These are phyloP conservation scores for Syzygium malaccense DNA, from an alignment of 441 rosid species.

Conservation along the genomic window DNA sequence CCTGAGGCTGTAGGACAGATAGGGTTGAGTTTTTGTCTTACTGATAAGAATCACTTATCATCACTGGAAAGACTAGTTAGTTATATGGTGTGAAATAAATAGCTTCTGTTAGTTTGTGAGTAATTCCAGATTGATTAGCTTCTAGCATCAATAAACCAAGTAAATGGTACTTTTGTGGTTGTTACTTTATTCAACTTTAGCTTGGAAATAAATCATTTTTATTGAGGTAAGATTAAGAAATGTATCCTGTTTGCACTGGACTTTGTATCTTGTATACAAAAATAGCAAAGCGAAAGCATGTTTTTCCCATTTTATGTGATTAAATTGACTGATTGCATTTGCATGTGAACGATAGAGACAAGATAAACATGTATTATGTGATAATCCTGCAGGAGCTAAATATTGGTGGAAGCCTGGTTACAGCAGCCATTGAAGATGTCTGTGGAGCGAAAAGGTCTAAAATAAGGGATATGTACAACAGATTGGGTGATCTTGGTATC, in stretches of 20 bases:
- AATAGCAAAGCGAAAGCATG: neutral
- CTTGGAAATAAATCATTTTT: neutral
- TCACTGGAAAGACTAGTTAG: neutral
- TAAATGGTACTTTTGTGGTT: neutral
- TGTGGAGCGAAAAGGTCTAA: constrained; percentile 68
- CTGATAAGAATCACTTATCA: neutral
- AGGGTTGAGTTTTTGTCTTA: neutral
- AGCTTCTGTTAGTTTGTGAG: neutral
- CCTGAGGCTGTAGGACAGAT: neutral
- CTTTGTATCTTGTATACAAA: neutral
- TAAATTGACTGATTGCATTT: neutral
- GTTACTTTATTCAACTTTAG: neutral
- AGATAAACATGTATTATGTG: neutral
- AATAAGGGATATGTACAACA: constrained; percentile 71
- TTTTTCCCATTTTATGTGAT: neutral
- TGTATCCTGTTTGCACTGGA: neutral
- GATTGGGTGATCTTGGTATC: constrained; percentile 82
- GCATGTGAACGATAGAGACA: neutral
- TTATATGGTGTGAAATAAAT: neutral
- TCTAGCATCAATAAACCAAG: neutral
- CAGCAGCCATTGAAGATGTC: constrained; percentile 78
- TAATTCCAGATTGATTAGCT: neutral
- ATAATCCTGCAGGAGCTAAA: constrained; percentile 53
- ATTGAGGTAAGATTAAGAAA: neutral
- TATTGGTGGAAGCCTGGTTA: constrained; percentile 74